Conservation (phyloP, 768 basidiomycete species). For the Trametes gibbosa region DNA sequence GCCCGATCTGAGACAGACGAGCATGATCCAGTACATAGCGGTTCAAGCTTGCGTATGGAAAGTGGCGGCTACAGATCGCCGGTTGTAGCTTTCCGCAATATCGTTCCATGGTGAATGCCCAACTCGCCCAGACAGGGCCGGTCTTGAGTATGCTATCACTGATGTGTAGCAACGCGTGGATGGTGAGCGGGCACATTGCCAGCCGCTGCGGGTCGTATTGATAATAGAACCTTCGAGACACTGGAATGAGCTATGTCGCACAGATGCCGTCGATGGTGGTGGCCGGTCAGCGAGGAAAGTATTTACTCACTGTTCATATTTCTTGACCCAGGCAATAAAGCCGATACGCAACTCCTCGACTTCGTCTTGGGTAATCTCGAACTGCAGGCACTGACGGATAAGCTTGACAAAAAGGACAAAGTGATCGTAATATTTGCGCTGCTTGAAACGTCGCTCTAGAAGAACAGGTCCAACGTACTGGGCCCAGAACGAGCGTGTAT, state of each 20-base stretch:
- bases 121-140: conserved; percentile 26
- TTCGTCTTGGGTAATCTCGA: too few species aligned
- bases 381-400: too few species aligned
- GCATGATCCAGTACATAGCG: background rate
- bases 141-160: conserved; percentile 24
- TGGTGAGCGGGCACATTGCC: conserved; percentile 29
- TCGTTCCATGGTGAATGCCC: conserved; percentile 33
- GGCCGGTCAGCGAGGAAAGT: too few species aligned
- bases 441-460: conserved; percentile 20
- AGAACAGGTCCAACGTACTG: conserved; percentile 25
- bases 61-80: conserved; percentile 20
- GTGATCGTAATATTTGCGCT: conserved; percentile 20
- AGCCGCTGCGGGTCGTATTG: conserved; percentile 25
- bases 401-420: too few species aligned
- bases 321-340: too few species aligned
- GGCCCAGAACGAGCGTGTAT: conserved; percentile 27
- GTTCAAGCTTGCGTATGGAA: conserved; percentile 21
- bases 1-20: background rate
- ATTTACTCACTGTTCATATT: too few species aligned
- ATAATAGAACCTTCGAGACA: conserved; percentile 23
- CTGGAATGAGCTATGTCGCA: too few species aligned
- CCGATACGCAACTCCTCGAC: too few species aligned
- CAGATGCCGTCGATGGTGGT: too few species aligned
- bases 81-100: conserved; percentile 25
- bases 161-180: conserved; percentile 34